Evolutionary conservation across 2,329 filamentous ascomycete species (phyloP).

Genomic region (Rutstroemia sp.): DNA sequence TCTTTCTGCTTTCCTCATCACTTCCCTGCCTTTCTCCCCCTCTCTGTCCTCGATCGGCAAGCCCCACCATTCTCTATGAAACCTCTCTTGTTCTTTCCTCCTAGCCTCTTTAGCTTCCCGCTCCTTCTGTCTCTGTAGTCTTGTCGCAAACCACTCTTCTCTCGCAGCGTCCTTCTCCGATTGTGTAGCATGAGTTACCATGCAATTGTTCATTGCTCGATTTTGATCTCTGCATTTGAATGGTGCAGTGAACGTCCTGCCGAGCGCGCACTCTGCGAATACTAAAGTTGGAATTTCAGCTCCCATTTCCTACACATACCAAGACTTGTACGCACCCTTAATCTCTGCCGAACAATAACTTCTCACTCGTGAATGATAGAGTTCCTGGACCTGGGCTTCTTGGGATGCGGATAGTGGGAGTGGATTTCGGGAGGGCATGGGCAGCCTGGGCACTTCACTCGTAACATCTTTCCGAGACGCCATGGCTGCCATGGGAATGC

Average conservation of each 20-base stretch:
- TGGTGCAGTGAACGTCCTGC: constrained; percentile 78
- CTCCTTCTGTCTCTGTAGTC: constrained; percentile 62
- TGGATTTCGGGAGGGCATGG: constrained; percentile 61
- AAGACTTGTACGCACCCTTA: constrained; percentile 48
- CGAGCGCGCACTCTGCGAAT: constrained; percentile 83
- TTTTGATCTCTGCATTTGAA: constrained; percentile 78
- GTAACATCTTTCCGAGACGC: constrained; percentile 17
- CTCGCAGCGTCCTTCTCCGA: constrained; percentile 80
- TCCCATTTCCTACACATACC: not conserved
- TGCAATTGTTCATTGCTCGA: constrained; percentile 87
- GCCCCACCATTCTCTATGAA: constrained; percentile 62
- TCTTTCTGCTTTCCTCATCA: constrained; percentile 47
- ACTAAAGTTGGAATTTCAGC: constrained; percentile 43
- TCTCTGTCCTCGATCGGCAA: constrained; percentile 50
- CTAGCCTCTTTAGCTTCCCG: constrained; percentile 55
- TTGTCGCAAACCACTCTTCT: constrained; percentile 84
- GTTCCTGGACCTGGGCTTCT: constrained; percentile 72
- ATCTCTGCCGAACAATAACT: constrained; percentile 70
- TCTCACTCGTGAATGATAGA: constrained; percentile 75
- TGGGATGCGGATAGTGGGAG: constrained; percentile 75
- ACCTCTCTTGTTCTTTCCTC: constrained; percentile 55
- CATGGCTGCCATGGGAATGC: constrained; percentile 25
- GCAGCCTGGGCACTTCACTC: constrained; percentile 25
- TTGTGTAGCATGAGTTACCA: constrained; percentile 78
- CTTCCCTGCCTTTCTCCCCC: constrained; percentile 46